Base-by-base conservation (phyloP, 306 rosid species). In the Potentilla sterilis region DNA sequence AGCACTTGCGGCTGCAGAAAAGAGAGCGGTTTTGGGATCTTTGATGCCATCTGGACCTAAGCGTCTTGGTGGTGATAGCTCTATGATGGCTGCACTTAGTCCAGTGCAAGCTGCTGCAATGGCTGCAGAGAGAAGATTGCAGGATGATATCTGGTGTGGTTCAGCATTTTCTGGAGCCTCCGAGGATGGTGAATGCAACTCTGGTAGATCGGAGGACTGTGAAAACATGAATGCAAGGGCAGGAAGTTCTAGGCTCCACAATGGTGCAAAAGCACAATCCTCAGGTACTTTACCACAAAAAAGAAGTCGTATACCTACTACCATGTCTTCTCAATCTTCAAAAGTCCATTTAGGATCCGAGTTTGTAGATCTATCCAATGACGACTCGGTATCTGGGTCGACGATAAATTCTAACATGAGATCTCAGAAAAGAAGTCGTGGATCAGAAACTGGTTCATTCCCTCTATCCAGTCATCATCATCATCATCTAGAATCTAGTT, bases 31-130 rank as follows among this genome's bases (percentile, higher is more conserved):
- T 40, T 58, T 86, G 85, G 87, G 85, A 24, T 85, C 93, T 74
- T 88, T 91, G 71, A 89, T 92, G 70, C 96, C 96, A 34, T 87
- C 96, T 80, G 96, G 98, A 67, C 96, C 96, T 16, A 92, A 79
- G 38, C 96, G 98, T 43, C 87, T 95, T 68, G 98, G 97, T 57
- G 97, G 98, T 74, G 96, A 90, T 85, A 87, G 87, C 67, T 41
- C 77, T 77, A 89, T 90, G 74, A 95, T 87, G 97, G 75, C 41
- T 61, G 93, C 91, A 52, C 92, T 95, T 66, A 95, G 86, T 84
- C 98, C 97, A 8, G 81, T 83, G 57, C 98, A 92, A 89, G 98
- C 98, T 57, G 98, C 98, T 76, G 98, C 93, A 37, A 95, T 95
- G 97, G 98, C 97, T 77, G 96, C 97, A 37, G 97, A 92, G 81